Conservation (phyloP, 2,329 filamentous ascomycete species). For the Trichoderma cornu-damae region DNA sequence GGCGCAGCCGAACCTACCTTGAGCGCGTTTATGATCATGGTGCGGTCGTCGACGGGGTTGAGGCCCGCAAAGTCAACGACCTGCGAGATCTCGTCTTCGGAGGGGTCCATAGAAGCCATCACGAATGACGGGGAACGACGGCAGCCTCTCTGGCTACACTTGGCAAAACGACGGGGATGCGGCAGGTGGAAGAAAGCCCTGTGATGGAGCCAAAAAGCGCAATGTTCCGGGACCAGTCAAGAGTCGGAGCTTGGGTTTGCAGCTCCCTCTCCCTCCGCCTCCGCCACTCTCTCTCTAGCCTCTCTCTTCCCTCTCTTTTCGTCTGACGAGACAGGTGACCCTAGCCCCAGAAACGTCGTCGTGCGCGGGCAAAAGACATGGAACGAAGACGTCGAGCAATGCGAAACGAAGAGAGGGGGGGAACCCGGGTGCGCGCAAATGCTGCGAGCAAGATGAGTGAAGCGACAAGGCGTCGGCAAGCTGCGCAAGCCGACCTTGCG, state of each 20-base stretch:
- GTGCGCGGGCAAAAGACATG: slow-evolving; percentile 9
- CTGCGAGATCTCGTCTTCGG: slow-evolving; percentile 34
- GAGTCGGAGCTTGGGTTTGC: neutral
- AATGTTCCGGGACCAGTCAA: neutral
- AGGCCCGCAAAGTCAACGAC: slow-evolving; percentile 42
- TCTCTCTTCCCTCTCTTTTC: neutral
- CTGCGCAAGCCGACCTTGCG: neutral
- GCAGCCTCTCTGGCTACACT: neutral
- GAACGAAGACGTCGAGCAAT: neutral
- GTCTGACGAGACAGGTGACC: neutral
- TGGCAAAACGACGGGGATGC: neutral
- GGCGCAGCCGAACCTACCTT: slow-evolving; percentile 33
- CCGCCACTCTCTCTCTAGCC: neutral
- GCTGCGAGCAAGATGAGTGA: neutral
- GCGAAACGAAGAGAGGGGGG: too few relatives aligned
- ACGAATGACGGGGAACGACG: slow-evolving; percentile 5
- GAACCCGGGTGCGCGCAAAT: too few relatives aligned
- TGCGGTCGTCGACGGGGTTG: slow-evolving; percentile 33
- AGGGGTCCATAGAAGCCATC: slow-evolving; percentile 35
- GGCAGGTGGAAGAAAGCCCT: neutral
- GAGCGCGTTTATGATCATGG: slow-evolving; percentile 39
- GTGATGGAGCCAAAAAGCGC: neutral
- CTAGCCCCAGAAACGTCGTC: slow-evolving; percentile 10
- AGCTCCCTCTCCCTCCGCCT: neutral
- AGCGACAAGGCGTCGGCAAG: neutral